Evolutionary conservation across 352 stramenopile species (phyloP).

Genomic region (Blastocystis sp.): DNA sequence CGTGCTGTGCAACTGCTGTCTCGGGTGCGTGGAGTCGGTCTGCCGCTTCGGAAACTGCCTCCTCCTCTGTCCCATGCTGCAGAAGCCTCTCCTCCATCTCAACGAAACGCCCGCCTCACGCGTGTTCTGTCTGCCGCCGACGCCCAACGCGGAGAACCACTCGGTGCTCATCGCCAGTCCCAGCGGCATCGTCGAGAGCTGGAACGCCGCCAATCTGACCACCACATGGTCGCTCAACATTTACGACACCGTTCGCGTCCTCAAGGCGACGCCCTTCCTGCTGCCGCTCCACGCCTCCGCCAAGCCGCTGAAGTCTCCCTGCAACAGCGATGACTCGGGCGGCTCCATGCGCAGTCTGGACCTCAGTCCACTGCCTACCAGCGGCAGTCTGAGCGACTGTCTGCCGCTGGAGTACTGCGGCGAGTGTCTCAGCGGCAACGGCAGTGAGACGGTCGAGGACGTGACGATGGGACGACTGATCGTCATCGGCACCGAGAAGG

Average conservation of each 20-base stretch:
- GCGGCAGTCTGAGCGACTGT: too few relatives aligned
- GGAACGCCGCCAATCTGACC: not conserved
- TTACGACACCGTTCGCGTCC: not conserved
- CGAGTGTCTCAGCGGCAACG: not conserved
- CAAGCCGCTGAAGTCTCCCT: not conserved
- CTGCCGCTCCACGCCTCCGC: not conserved
- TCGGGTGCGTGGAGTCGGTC: too few relatives aligned
- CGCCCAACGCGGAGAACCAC: not conserved
- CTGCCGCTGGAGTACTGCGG: not conserved
- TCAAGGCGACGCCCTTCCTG: not conserved
- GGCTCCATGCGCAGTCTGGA: not conserved
- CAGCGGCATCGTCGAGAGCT: not conserved
- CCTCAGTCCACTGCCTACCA: not conserved
- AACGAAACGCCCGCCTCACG: not conserved
- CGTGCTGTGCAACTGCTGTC: not conserved
- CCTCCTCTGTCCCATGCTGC: not conserved
- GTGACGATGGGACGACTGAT: not conserved
- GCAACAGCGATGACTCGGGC: not conserved
- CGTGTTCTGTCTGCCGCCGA: not conserved
- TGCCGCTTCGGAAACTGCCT: not conserved
- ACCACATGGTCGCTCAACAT: not conserved
- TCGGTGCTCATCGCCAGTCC: not conserved
- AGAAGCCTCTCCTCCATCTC: not conserved
- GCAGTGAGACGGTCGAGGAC: not conserved
- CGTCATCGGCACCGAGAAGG: not conserved